Evolutionary conservation across 2,329 filamentous ascomycete genomes (phyloP), one percentile per base, ranked within the genome.

Genomic region (Nemania sp.): DNA sequence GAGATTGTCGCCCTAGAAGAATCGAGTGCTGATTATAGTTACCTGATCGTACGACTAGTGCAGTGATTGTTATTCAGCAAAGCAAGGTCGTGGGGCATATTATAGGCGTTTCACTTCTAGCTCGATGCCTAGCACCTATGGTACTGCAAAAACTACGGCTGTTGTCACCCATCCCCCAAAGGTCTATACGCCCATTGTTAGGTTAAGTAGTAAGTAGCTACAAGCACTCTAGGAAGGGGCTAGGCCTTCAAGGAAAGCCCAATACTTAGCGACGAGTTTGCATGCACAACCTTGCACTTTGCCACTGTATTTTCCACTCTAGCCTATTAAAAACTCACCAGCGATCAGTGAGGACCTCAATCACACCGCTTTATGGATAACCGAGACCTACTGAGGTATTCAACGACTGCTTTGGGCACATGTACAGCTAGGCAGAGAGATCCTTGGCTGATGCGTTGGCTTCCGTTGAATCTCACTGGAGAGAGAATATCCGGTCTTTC

Each of bases 401-500:
- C 3, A 32, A 27, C 13, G 54, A 38, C 5, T 5, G 11, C 6
- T 24, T 43, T 13, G 6, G 27, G 20, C 27, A 38, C 20, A 10
- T n/a, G 32, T 45, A 49, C 5, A n/a, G 53, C 13, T 49, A 2
- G 22, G 27, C 38, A 57, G 27, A 57, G 38, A 51, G 22, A 38
- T 15, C 18, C 18, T 26, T n/a, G 2, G 27, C 7, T 15, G 29
- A 41, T 64, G 41, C 7, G 13, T 54, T 51, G 38, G 38, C 45
- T 43, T 47, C 20, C 15, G 35, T 45, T 11, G 22, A 13, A 20
- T 29, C 49, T 47, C 10, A 15, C 22, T 53, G 52, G 18, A 13
- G 35, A 54, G n/a, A 41, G 29, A 22, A 26, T 51, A 15, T 26
- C 13, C 38, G 53, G n/a, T 43, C 47, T 59, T 47, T 47, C 47